Evolutionary conservation across 1,284 basidiomycete genomes (phyloP), one percentile per base, ranked within the genome.

Genomic region (Pterulicium gracile): DNA sequence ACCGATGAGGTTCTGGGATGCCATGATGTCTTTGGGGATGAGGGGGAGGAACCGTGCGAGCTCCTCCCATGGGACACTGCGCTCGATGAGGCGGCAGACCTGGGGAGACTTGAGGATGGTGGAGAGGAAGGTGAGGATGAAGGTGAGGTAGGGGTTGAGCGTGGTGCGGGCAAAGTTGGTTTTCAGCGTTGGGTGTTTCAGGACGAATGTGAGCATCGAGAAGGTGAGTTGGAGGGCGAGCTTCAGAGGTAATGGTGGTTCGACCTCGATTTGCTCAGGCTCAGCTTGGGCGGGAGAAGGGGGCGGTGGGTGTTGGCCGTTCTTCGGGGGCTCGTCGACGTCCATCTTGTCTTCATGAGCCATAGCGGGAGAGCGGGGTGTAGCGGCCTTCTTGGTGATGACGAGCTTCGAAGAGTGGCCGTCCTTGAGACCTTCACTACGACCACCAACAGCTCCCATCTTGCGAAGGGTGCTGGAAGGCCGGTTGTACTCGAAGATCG

Each of bases 401-500:
- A 74, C 66, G 3, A 67, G 67, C 55, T 73, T 63, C 2, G 61
- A 62, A 3, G 65, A n/a, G n/a, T 60, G 0, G 64, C 57, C 0
- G 57, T 32, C 14, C 62, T 60, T 2, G 61, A 45, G 35, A 69
- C 69, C 27, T 66, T 66, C 20, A 62, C 52, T n/a, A n/a, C n/a
- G n/a, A 4, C 67, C 64, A 19, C 60, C 63, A 13, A 71, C 56
- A 18, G 64, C 71, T 34, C 74, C 71, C 22, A 72, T 69, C 50
- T 75, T 80, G 47, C 79, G 73, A 24, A 97, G 66, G 2, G 90
- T 62, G 2, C 88, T 81, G 10, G 72, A 74, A 1, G 81, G 72
- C n/a, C 80, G 72, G 21, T 94, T 93, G 56, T 94, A 97, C 64
- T 98, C 92, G 54, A 97, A 69, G 12, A 96, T 61, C 0, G 87